A percentile compares a stretch with the other conserved stretches of the same genome.
Conservation (phyloP, 257 asterid species). For the Nicotiana obtusifolia region DNA sequence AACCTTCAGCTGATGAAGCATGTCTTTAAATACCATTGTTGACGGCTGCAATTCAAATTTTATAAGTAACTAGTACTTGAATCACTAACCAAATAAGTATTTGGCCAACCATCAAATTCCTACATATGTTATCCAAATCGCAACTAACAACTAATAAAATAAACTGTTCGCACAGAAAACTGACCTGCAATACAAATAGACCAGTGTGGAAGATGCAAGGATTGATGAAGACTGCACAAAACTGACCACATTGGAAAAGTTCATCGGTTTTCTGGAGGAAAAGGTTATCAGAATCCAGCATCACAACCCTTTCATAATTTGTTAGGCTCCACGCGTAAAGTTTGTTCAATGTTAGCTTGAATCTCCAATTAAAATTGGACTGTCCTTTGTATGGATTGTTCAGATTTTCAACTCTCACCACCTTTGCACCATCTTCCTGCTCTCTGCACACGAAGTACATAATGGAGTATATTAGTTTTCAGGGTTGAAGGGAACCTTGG, state of each 20-base stretch:
- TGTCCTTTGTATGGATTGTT: slow-evolving; percentile 55
- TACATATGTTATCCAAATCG: no score
- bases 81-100: not conserved
- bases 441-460: slow-evolving; percentile 29
- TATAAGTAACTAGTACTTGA: not conserved
- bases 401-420: slow-evolving; percentile 60
- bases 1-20: slow-evolving; percentile 61
- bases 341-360: slow-evolving; percentile 71
- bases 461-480: not conserved
- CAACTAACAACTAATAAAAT: not conserved
- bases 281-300: slow-evolving; percentile 94
- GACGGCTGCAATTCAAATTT: slow-evolving; percentile 56
- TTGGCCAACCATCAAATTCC: not conserved
- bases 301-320: slow-evolving; percentile 67
- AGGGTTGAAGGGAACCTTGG: no score
- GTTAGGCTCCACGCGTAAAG: slow-evolving; percentile 91
- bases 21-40: slow-evolving; percentile 55
- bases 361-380: slow-evolving; percentile 52
- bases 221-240: slow-evolving; percentile 87
- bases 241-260: slow-evolving; percentile 83
- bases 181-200: slow-evolving; percentile 84
- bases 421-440: slow-evolving; percentile 72
- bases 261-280: slow-evolving; percentile 70
- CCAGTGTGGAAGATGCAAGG: slow-evolving; percentile 98
- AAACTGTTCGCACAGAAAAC: not conserved